Conservation (phyloP, 75 land plant genomes). For the Adiantum capillusveneris region DNA sequence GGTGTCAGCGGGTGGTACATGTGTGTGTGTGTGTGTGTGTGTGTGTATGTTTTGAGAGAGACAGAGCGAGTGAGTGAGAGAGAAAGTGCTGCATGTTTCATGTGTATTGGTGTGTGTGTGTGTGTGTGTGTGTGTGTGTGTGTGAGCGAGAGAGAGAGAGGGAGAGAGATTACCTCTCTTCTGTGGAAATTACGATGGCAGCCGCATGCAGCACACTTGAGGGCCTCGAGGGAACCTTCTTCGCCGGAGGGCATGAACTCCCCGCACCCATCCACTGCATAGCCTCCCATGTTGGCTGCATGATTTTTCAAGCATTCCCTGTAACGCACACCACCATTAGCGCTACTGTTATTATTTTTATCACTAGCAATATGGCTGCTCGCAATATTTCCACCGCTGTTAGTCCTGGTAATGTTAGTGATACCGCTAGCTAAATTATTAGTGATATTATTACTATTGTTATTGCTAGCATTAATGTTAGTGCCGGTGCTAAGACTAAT, state of each 20-base stretch:
- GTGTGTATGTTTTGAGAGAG: too few relatives aligned
- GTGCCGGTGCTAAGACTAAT: too few relatives aligned
- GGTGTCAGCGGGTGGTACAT: too few relatives aligned
- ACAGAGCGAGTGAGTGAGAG: not conserved
- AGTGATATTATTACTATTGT: too few relatives aligned
- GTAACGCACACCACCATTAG: conserved; percentile 20
- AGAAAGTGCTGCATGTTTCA: too few relatives aligned
- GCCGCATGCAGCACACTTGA: conserved; percentile 51
- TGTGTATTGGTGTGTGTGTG: too few relatives aligned
- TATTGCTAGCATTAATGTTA: too few relatives aligned
- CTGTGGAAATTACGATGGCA: conserved; percentile 62
- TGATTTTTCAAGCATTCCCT: conserved; percentile 52
- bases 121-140: too few relatives aligned
- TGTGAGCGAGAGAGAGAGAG: conserved; percentile 12
- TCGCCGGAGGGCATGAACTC: conserved; percentile 54
- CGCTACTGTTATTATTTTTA: not conserved
- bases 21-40: too few relatives aligned
- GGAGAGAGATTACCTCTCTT: conserved; percentile 26
- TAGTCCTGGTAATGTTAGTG: too few relatives aligned
- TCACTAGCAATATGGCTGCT: not conserved
- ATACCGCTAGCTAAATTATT: too few relatives aligned
- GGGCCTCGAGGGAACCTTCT: conserved; percentile 45
- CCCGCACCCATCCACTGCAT: conserved; percentile 58
- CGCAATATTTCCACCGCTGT: not conserved
- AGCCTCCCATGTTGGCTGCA: conserved; percentile 44